Evolutionary conservation across 225 moss, liverwort and hornwort species (phyloP).

Genomic region (Bryum argenteum): DNA sequence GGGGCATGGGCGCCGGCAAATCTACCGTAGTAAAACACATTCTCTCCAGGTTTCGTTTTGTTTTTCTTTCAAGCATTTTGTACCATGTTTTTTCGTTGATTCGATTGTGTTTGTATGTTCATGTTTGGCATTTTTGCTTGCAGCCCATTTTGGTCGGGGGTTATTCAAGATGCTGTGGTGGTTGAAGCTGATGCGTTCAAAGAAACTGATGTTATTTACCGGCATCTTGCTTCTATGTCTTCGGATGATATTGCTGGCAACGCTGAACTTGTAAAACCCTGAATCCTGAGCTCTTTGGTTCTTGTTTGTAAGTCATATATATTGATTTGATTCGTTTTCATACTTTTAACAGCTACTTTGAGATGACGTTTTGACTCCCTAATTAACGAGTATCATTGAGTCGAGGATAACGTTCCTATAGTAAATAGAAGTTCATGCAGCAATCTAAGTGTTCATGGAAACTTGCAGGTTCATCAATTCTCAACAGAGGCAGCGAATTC

Average conservation of each 20-base stretch:
- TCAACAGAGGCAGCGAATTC: conserved; percentile 87
- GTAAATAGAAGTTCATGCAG: neutral
- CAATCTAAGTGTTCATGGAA: conserved; percentile 1
- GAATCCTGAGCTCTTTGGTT: neutral
- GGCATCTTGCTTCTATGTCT: conserved; percentile 58
- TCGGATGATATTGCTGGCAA: conserved; percentile 68
- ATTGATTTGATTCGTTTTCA: no score
- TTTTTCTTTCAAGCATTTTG: neutral
- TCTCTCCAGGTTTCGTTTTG: conserved; percentile 62
- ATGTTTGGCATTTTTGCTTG: conserved; percentile 11
- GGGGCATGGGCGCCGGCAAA: conserved; percentile 97
- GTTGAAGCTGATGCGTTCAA: conserved; percentile 98
- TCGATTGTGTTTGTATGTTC: neutral
- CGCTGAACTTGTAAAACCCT: conserved; percentile 66
- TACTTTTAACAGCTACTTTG: no score
- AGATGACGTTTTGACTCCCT: no score
- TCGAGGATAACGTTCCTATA: no score
- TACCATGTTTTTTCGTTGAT: no score
- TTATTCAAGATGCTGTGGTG: conserved; percentile 77
- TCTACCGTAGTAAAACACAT: conserved; percentile 85
- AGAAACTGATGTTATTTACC: conserved; percentile 90
- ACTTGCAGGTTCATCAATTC: conserved; percentile 78
- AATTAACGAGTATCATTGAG: no score
- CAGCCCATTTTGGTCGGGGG: conserved; percentile 92
- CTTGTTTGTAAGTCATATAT: neutral